Evolutionary conservation across 176 grass and related monocot genomes (phyloP), one percentile per base, ranked within the genome.

Genomic region (Olyra latifolia): DNA sequence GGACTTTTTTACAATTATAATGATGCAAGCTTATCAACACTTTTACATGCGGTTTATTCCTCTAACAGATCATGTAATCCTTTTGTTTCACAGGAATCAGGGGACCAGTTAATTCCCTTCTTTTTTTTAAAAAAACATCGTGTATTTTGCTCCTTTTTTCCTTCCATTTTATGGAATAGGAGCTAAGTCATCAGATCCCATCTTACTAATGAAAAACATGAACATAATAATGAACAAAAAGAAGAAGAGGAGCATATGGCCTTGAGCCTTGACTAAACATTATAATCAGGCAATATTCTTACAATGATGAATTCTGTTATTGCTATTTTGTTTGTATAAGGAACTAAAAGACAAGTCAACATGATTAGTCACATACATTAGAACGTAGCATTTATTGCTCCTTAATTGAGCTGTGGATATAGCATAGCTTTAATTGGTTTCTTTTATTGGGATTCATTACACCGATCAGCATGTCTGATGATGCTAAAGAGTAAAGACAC

Each of bases 261-360:
- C 10, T 70, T n/a, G 28, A 56, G 45, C 46, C 32, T 71, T 8
- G 22, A 40, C 19, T 13, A 70, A 69, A 68, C 29, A 27, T 61
- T 70, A 16, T 27, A 16, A 49, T 10, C 30, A 60, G 19, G 17
- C 74, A 78, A 43, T 67, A 52, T 63, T 82, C 32, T 16, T 44
- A 22, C 40, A 4, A 11, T 68, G 22, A 30, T 45, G 49, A 50
- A 66, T 41, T 38, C 28, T 63, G 28, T 75, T 66, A 15, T 56
- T 81, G 53, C 32, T 76, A 14, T 81, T 69, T 29, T 75, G 43
- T 66, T 86, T 74, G 45, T 80, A 9, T 44, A 9, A 35, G 2
- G 23, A 76, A 30, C 71, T 15, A 15, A 88, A 67, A 15, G 29
- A 53, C 1, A 69, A 73, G 45, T 52, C 29, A 39, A 39, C 16